Evolutionary conservation across 1,284 basidiomycete species (phyloP).

Genomic region (Takashimella tepidaria): DNA sequence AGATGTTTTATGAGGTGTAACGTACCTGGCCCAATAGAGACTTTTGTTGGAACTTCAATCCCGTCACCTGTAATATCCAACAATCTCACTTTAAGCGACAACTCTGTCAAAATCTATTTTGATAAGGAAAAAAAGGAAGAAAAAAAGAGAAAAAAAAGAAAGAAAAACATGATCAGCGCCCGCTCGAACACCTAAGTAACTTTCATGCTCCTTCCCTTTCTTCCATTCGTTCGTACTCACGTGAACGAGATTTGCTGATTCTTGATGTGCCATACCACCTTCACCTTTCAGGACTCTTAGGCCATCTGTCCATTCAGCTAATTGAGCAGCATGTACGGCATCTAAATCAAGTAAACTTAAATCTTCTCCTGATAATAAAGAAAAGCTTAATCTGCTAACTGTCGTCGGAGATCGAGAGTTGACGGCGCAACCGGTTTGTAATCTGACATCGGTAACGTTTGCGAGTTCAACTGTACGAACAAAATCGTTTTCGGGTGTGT

Average conservation of each 20-base stretch:
- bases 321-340: conserved; percentile 74
- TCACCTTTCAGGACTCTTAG: conserved; percentile 78
- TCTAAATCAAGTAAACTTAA: conserved; percentile 78
- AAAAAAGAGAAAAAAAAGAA: too few species aligned
- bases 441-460: conserved; percentile 68
- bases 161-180: background rate
- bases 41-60: conserved; percentile 69
- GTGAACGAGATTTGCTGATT: conserved; percentile 73
- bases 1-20: too few species aligned
- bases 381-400: conserved; percentile 70
- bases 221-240: too few species aligned
- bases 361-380: conserved; percentile 60
- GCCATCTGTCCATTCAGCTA: conserved; percentile 96
- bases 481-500: too few species aligned
- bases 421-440: conserved; percentile 63
- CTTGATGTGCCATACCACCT: conserved; percentile 64
- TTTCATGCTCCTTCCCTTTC: conserved; percentile 46
- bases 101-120: conserved; percentile 66
- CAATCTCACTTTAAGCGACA: conserved; percentile 88
- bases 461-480: conserved; percentile 60
- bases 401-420: conserved; percentile 46
- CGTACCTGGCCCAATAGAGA: conserved; percentile 28
- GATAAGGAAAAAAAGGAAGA: too few species aligned
- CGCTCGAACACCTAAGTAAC: background rate
- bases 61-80: conserved; percentile 85